These are phyloP conservation scores for Tripterygium wilfordii DNA, from an alignment of 177 flowering plant genomes.

Conservation along the genomic window DNA sequence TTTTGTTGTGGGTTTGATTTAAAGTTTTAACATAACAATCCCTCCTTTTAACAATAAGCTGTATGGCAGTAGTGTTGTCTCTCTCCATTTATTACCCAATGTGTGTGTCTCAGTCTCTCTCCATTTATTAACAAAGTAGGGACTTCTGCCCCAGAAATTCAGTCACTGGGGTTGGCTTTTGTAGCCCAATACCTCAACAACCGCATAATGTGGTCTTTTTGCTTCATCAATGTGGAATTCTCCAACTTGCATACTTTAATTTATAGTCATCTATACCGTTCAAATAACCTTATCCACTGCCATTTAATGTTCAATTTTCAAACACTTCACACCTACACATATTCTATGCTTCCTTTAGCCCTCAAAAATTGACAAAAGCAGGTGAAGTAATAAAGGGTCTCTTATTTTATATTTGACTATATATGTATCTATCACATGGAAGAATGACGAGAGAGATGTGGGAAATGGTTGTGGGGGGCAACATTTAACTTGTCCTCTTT, in stretches of 20 bases:
- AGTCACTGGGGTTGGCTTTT: constrained; percentile 1
- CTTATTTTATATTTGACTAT: too few relatives aligned
- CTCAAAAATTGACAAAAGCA: constrained; percentile 1
- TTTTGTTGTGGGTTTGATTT: too few relatives aligned
- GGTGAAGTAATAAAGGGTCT: background rate
- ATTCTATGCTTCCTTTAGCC: too few relatives aligned
- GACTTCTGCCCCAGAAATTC: constrained; percentile 8
- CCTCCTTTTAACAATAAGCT: too few relatives aligned
- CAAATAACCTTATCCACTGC: too few relatives aligned
- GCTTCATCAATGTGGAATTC: constrained; percentile 3
- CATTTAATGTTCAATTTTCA: too few relatives aligned
- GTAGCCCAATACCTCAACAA: constrained; percentile 6
- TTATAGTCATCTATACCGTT: too few relatives aligned
- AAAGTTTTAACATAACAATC: too few relatives aligned
- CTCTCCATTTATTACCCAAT: background rate
- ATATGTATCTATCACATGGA: background rate
- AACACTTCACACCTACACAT: background rate
- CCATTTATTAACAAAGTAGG: constrained; percentile 9
- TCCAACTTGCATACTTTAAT: background rate
- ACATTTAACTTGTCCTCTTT: constrained; percentile 1
- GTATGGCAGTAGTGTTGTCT: background rate
- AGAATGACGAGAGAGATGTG: constrained; percentile 3
- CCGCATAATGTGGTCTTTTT: background rate
- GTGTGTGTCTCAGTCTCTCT: background rate
- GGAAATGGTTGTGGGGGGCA: background rate